phyloP scores from a whole-genome alignment of 805 yeast species.

The Teunomyces atbi region DNA sequence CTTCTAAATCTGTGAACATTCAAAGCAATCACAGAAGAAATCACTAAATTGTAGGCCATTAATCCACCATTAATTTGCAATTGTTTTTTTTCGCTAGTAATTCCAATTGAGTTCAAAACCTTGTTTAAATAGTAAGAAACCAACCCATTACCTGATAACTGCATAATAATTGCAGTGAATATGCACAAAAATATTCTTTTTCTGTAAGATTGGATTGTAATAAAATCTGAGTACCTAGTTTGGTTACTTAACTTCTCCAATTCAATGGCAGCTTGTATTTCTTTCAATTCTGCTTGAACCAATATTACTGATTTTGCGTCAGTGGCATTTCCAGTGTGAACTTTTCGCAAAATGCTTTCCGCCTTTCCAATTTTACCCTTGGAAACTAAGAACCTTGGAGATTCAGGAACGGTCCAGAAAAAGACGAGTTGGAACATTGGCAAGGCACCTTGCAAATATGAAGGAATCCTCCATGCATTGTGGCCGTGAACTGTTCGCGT shows the following conservation, averaged over 20 bases:
- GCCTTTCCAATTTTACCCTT: constrained; percentile 25
- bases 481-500: constrained; percentile 28
- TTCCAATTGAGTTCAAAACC: constrained; percentile 54
- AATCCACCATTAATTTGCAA: constrained; percentile 51
- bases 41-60: constrained; percentile 45
- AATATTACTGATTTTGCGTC: constrained; percentile 18
- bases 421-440: constrained; percentile 41
- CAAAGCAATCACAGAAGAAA: constrained; percentile 21
- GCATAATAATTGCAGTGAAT: constrained; percentile 38
- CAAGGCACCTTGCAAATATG: constrained; percentile 48
- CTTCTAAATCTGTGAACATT: constrained; percentile 26
- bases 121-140: constrained; percentile 50
- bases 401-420: constrained; percentile 41
- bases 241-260: constrained; percentile 34
- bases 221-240: constrained; percentile 37
- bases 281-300: constrained; percentile 24
- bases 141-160: constrained; percentile 51
- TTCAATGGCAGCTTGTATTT: constrained; percentile 28
- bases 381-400: constrained; percentile 29
- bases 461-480: constrained; percentile 56
- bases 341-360: constrained; percentile 28
- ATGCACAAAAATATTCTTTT: constrained; percentile 38
- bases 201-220: constrained; percentile 37
- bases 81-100: constrained; percentile 44
- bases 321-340: constrained; percentile 39